phyloP scores from a whole-genome alignment of 371 early-diverging fungal genomes.

The Mucor sp. region DNA sequence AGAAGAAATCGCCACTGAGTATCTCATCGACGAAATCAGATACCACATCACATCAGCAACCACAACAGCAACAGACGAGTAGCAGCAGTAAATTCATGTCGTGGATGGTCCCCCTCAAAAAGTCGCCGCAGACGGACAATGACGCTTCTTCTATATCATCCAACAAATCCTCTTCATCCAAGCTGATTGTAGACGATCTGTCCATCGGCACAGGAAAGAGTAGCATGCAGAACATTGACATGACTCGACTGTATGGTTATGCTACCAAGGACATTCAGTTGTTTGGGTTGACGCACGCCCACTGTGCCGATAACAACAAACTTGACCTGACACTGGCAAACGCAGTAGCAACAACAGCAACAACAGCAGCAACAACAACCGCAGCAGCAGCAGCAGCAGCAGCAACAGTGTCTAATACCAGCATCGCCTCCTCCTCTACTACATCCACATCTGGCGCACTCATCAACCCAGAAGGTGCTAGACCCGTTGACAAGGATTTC shows the following conservation, averaged over 20 bases:
- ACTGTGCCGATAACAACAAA: not conserved
- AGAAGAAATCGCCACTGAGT: not conserved
- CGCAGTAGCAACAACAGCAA: not conserved
- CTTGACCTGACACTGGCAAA: not conserved
- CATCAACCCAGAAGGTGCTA: not conserved
- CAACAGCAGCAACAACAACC: not conserved
- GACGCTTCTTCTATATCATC: slow-evolving; percentile 8
- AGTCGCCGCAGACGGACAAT: not conserved
- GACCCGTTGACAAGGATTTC: slow-evolving; percentile 22
- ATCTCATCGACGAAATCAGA: slow-evolving; percentile 11
- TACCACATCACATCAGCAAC: slow-evolving; percentile 8
- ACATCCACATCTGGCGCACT: not conserved
- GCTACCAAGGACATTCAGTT: slow-evolving; percentile 24
- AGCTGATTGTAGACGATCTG: not conserved
- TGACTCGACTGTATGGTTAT: slow-evolving; percentile 26
- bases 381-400: not conserved
- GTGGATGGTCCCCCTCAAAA: slow-evolving; percentile 27
- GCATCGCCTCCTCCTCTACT: not conserved
- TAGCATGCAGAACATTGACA: slow-evolving; percentile 15
- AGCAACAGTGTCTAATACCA: not conserved
- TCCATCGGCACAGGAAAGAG: not conserved
- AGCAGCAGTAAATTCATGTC: slow-evolving; percentile 23
- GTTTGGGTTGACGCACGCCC: not conserved
- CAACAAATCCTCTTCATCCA: not conserved
- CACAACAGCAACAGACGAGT: not conserved